Percentiles rank a stretch among this genome's conserved stretches.
These are phyloP conservation scores for Chaetothyriales sp. DNA, from an alignment of 2,329 filamentous ascomycete genomes.

Conservation along the genomic window DNA sequence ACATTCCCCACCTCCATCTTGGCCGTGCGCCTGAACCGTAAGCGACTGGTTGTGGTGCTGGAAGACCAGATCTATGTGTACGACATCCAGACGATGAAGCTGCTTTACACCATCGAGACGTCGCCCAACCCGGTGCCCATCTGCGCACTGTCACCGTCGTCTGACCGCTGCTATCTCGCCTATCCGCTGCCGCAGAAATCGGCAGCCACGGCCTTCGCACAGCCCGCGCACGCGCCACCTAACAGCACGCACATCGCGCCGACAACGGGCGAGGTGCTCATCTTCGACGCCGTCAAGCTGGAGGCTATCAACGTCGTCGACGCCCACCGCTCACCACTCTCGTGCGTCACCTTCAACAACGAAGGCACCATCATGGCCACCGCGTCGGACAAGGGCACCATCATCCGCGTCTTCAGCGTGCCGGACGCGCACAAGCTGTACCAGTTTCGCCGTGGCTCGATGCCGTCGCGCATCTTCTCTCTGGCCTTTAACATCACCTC, in stretches of 20 bases:
- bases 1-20: constrained; percentile 95
- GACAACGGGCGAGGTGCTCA: constrained; percentile 79
- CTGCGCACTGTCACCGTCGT: constrained; percentile 83
- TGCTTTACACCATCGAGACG: constrained; percentile 82
- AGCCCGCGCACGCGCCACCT: constrained; percentile 73
- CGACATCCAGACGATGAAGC: constrained; percentile 96
- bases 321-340: constrained; percentile 82
- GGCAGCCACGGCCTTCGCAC: constrained; percentile 37
- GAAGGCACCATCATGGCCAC: constrained; percentile 87
- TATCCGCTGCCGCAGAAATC: constrained; percentile 69
- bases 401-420: constrained; percentile 89
- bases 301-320: constrained; percentile 93
- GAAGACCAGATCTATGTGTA: constrained; percentile 97
- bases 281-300: constrained; percentile 78
- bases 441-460: constrained; percentile 89
- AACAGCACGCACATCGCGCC: constrained; percentile 63
- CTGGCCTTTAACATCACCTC: constrained; percentile 97
- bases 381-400: constrained; percentile 92
- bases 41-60: constrained; percentile 80
- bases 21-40: constrained; percentile 84
- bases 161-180: constrained; percentile 88
- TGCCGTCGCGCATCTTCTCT: constrained; percentile 90
- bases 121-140: constrained; percentile 87
- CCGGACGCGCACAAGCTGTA: constrained; percentile 85
- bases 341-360: constrained; percentile 79